Evolutionary conservation across 179 eudicot genomes (phyloP), one percentile per base, ranked within the genome.

Genomic region (Drosera spatulata): DNA sequence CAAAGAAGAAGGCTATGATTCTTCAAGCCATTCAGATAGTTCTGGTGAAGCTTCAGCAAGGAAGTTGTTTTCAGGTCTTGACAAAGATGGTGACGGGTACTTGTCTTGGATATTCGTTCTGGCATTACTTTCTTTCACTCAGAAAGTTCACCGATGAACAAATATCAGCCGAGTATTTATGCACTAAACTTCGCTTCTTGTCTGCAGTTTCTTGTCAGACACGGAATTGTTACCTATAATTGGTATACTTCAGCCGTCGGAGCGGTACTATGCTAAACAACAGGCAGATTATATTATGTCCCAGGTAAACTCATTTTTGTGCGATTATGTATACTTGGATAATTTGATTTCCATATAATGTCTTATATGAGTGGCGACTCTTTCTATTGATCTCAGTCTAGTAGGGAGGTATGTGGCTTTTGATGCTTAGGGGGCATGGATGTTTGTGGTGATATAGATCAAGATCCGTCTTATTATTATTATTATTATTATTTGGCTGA

Each of bases 181-280:
- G 45, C 5, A 44, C n/a, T 47, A 45, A 41, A 33, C 7, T 66
- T 50, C 43, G 41, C 10, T 60, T 56, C 55, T 64, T 59, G 55
- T 41, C 64, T 77, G 60, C 77, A 93, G 97, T 53, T 80, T 67
- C 58, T 76, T 89, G 70, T 74, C 80, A 8, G 86, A 80, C 66
- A 57, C 52, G 41, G 99, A 93, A 69, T 70, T 93, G 74, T 75
- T 85, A 50, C 93, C 97, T 63, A 71, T 93, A 44, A 89, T 84
- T 69, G 95, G 75, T 58, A 89, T 84, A 66, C 80, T 93, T 74
- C 99, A 93, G 78, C 99, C 99, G 50, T 74, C 96, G 13, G 99
- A 89, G 66, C 85, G 58, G 49, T 81, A 89, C 66, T 86, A 93
- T 72, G 95, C 99, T 54, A 86, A 93, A 75, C 96, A 93, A 63